Evolutionary conservation across 2,329 filamentous ascomycete genomes (phyloP).

Genomic region (Cryphonectria japonica): DNA sequence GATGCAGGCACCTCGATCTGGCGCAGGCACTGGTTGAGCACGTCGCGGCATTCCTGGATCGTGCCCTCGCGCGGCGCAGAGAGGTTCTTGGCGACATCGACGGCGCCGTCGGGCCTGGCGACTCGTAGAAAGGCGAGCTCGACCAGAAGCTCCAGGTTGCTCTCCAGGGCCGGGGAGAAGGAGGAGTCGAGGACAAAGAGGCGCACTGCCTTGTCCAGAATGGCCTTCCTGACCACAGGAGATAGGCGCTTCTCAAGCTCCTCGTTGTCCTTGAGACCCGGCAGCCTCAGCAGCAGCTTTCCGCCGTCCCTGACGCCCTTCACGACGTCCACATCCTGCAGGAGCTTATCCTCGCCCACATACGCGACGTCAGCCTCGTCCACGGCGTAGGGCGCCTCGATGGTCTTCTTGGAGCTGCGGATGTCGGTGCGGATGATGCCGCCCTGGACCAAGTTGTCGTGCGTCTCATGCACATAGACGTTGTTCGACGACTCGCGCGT

Average conservation of each 20-base stretch:
- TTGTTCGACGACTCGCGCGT: conserved; percentile 74
- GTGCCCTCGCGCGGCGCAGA: conserved; percentile 54
- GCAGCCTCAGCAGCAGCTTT: conserved; percentile 74
- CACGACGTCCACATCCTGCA: conserved; percentile 77
- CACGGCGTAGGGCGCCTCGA: conserved; percentile 83
- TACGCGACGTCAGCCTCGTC: conserved; percentile 78
- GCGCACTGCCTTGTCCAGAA: conserved; percentile 71
- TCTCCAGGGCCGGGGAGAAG: conserved; percentile 68
- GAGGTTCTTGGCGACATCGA: conserved; percentile 69
- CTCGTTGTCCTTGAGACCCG: conserved; percentile 84
- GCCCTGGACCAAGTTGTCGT: conserved; percentile 70
- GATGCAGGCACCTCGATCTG: conserved; percentile 74
- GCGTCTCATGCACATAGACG: conserved; percentile 64
- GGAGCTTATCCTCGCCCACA: conserved; percentile 77
- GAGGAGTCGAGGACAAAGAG: conserved; percentile 78
- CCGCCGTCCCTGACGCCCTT: conserved; percentile 71
- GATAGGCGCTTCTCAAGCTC: conserved; percentile 88
- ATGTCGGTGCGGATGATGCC: conserved; percentile 85
- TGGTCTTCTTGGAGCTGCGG: conserved; percentile 77
- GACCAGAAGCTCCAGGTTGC: conserved; percentile 67
- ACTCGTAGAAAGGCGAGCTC: conserved; percentile 85
- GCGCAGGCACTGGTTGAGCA: conserved; percentile 70
- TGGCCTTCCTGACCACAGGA: conserved; percentile 67
- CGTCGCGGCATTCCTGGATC: conserved; percentile 64
- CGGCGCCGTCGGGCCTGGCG: conserved; percentile 67